Base-by-base conservation (phyloP, 139 green algal species). In the Prasinococcaceae sp. region DNA sequence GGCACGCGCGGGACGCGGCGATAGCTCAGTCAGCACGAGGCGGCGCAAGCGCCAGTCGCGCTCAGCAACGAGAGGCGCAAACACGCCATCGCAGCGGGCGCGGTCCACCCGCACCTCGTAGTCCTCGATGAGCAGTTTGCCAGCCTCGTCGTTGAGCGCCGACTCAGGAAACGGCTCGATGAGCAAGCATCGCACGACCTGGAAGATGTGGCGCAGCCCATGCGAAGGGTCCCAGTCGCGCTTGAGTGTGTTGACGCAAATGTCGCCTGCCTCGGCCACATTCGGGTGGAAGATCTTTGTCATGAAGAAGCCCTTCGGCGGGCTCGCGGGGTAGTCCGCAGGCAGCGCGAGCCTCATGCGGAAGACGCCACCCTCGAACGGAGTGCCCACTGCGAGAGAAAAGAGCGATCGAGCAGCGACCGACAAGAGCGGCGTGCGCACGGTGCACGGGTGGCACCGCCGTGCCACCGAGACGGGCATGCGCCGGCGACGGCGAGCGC, bases 231-330 rank as follows among this genome's bases (percentile, higher is more conserved):
- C 79, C 89, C 89, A 98, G 68, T 98, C 89, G 40, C 10, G 33
- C 63, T 97, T 95, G 3, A 98, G 75, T 25, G 93, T 86, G 51
- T 97, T 98, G 14, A 98, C 90, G 40, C 90, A 98, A 50, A 98
- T 95, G 41, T 98, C 90, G 1, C 90, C 90, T 2, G 41, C 43
- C 57, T 28, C 79, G 80, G 58, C 40, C 37, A 98, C 77, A 56
- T 98, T 98, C 3, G 90, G 90, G 58, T 98, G 90, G 50, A 96
- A 98, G n/a, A 97, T 89, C 40, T 81, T 86, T 3, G 84, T 94
- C 5, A 82, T 25, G 56, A 95, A 94, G 55, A 66, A 84, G 27
- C 78, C 70, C 60, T 77, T 79, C 12, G 71, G 71, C 6, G 71
- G 32, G 10, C 27, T 25, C 4, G 51, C 20, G 20, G 71, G 71